Evolutionary conservation across 371 early-diverging fungal species (phyloP).

Genomic region (Mucor mucedo): DNA sequence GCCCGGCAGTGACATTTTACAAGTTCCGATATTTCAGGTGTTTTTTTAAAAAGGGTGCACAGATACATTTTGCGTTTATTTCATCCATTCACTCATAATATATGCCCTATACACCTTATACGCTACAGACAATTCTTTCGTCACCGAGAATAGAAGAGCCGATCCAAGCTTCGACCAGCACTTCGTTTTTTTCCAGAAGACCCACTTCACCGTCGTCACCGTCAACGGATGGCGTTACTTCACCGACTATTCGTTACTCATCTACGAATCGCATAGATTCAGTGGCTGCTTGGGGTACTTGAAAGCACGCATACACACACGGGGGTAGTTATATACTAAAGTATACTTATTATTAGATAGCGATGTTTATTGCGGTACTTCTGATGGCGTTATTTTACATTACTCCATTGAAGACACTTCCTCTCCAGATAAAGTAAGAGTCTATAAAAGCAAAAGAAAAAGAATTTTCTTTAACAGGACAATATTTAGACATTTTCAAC

Average conservation of each 20-base stretch:
- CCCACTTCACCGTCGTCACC: conserved; percentile 38
- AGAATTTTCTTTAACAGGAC: neutral
- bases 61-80: too few species aligned
- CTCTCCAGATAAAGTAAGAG: conserved; percentile 42
- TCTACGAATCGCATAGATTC: conserved; percentile 41
- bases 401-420: conserved; percentile 57
- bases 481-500: conserved; percentile 46
- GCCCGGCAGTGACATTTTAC: too few species aligned
- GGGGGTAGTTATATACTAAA: neutral
- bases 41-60: too few species aligned
- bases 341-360: conserved; percentile 47
- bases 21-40: too few species aligned
- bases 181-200: conserved; percentile 41
- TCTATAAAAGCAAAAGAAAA: neutral
- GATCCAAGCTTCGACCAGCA: conserved; percentile 21
- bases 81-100: too few species aligned
- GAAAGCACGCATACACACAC: too few species aligned
- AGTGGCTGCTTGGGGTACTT: conserved; percentile 63
- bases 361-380: conserved; percentile 75
- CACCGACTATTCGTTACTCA: conserved; percentile 32
- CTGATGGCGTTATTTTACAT: conserved; percentile 74
- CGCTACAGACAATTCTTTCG: conserved; percentile 45
- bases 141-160: conserved; percentile 33
- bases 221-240: conserved; percentile 19
- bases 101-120: conserved; percentile 58